A percentile compares a stretch with the other conserved stretches of the same genome.
These are phyloP conservation scores for Atractiella rhizophila DNA, from an alignment of 768 basidiomycete genomes.

Conservation along the genomic window DNA sequence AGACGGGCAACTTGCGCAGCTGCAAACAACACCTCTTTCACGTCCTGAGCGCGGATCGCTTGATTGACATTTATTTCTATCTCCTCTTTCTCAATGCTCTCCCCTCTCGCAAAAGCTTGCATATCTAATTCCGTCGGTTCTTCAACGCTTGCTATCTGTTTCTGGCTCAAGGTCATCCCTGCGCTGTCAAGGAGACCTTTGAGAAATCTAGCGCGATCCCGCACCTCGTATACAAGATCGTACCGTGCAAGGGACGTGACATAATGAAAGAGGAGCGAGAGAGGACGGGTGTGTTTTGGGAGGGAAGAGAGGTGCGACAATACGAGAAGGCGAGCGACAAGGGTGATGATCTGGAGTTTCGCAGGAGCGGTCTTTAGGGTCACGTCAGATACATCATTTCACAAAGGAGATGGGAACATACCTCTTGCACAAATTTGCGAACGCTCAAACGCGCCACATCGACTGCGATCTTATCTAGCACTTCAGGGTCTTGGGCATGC, in stretches of 20 bases:
- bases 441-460: background rate
- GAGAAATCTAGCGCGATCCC: constrained; percentile 68
- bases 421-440: constrained; percentile 25
- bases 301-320: constrained; percentile 31
- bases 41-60: no score
- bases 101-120: no score
- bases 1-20: no score
- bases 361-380: constrained; percentile 42
- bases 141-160: background rate
- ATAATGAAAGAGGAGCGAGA: constrained; percentile 35
- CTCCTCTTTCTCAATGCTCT: no score
- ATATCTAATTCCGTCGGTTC: no score
- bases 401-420: no score
- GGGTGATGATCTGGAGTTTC: constrained; percentile 58
- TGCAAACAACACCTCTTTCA: no score
- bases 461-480: background rate
- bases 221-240: constrained; percentile 65
- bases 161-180: constrained; percentile 10
- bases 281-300: constrained; percentile 20
- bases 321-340: constrained; percentile 62
- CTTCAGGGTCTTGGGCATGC: no score
- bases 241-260: constrained; percentile 64
- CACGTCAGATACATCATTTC: no score
- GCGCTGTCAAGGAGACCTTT: constrained; percentile 40
- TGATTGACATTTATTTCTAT: no score